A percentile compares a stretch with the other conserved stretches of the same genome.
Evolutionary conservation across 164 flowering plant species (phyloP).

Genomic region (Liriodendron chinense): DNA sequence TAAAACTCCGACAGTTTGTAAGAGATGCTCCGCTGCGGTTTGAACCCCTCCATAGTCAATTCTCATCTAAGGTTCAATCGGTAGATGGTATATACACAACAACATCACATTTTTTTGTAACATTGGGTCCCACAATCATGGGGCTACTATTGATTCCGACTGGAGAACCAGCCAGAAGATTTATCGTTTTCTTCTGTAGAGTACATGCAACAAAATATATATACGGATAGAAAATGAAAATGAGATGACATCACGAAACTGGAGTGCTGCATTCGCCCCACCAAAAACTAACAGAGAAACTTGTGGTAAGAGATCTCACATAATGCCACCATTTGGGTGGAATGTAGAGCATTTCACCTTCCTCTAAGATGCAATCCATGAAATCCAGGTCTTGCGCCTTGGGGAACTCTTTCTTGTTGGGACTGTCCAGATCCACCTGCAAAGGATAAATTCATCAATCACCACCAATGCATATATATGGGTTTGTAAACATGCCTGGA

Average conservation of each 20-base stretch:
- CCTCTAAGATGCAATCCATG: slow-evolving; percentile 83
- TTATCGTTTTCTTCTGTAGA: background rate
- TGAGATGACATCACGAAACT: slow-evolving; percentile 12
- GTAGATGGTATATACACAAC: background rate
- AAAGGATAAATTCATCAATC: slow-evolving; percentile 6
- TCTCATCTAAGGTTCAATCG: background rate
- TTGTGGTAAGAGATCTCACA: slow-evolving; percentile 77
- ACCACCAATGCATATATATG: background rate
- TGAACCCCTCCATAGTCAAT: background rate
- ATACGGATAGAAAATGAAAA: background rate
- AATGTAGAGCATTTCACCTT: slow-evolving; percentile 96
- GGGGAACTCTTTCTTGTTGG: slow-evolving; percentile 53
- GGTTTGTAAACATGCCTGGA: background rate
- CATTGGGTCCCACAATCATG: background rate
- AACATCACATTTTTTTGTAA: background rate
- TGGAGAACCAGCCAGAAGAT: background rate
- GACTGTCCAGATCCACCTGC: slow-evolving; percentile 89
- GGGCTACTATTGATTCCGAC: background rate
- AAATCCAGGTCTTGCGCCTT: slow-evolving; percentile 62
- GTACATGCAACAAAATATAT: background rate
- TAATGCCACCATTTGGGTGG: slow-evolving; percentile 99
- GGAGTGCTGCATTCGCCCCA: slow-evolving; percentile 47
- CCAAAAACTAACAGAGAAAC: slow-evolving; percentile 97
- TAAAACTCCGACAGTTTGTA: background rate
- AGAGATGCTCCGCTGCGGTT: background rate